These are phyloP conservation scores for Acacia confusa DNA, from an alignment of 306 rosid genomes.

Conservation along the genomic window DNA sequence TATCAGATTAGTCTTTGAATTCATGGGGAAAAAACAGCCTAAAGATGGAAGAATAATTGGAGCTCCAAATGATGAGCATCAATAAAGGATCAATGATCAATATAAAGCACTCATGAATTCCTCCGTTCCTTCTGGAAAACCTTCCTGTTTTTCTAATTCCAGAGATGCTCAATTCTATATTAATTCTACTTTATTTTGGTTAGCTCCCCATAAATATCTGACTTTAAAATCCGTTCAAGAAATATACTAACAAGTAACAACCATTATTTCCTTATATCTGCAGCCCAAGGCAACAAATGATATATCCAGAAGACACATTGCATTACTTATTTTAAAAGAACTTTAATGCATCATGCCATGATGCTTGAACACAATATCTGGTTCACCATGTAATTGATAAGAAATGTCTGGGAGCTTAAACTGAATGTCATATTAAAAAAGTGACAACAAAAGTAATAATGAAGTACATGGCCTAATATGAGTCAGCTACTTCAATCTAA, in stretches of 20 bases:
- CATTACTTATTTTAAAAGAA: background rate
- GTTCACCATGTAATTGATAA: background rate
- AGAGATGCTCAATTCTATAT: background rate
- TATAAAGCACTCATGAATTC: constrained; percentile 2
- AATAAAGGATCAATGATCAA: background rate
- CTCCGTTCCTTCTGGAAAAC: background rate
- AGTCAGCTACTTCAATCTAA: background rate
- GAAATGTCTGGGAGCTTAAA: background rate
- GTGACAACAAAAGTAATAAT: background rate
- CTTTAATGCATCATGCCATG: background rate
- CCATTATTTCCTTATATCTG: background rate
- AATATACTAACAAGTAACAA: background rate
- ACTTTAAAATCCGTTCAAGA: background rate
- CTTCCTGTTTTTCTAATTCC: background rate
- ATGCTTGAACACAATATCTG: background rate
- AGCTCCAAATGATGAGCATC: background rate
- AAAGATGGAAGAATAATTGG: background rate
- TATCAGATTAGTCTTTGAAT: background rate
- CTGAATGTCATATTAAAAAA: background rate
- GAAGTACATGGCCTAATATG: background rate
- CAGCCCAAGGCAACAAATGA: background rate
- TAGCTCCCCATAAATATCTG: background rate
- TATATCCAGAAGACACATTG: background rate
- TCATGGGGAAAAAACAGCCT: background rate
- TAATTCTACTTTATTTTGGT: background rate